Percentiles rank a stretch among this genome's conserved stretches.
These are phyloP conservation scores for Ganoderma boninense DNA, from an alignment of 1,284 basidiomycete genomes.

Conservation along the genomic window DNA sequence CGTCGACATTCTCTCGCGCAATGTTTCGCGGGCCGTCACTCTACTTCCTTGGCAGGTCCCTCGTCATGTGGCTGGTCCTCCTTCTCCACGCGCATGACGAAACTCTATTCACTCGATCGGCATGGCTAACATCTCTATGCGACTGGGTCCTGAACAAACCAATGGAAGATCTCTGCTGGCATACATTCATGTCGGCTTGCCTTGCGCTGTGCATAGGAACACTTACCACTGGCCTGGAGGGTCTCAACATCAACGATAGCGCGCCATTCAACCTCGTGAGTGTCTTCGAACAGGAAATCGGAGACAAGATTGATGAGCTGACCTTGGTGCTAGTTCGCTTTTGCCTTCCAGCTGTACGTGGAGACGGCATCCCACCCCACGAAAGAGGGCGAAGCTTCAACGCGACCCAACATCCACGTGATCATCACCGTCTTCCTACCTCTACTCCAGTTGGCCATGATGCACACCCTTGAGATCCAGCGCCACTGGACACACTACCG, in stretches of 20 bases:
- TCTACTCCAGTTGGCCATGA: slow-evolving; percentile 67
- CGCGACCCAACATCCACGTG: slow-evolving; percentile 74
- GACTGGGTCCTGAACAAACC: slow-evolving; percentile 57
- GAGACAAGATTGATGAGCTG: neutral
- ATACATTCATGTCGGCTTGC: slow-evolving; percentile 73
- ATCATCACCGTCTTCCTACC: slow-evolving; percentile 74
- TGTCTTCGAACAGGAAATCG: slow-evolving; percentile 14
- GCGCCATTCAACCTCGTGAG: slow-evolving; percentile 74
- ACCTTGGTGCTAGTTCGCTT: slow-evolving; percentile 61
- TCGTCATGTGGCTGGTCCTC: slow-evolving; percentile 63
- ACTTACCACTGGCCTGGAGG: slow-evolving; percentile 72
- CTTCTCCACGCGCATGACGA: slow-evolving; percentile 59
- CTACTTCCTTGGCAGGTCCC: slow-evolving; percentile 61
- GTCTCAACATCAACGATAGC: slow-evolving; percentile 56
- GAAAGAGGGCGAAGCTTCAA: slow-evolving; percentile 52
- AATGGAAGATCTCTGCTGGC: slow-evolving; percentile 75
- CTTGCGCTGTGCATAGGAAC: slow-evolving; percentile 68
- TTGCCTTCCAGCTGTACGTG: slow-evolving; percentile 76
- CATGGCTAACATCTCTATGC: slow-evolving; percentile 47
- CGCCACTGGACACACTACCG: slow-evolving; percentile 68
- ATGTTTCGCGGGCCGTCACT: slow-evolving; percentile 68
- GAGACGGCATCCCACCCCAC: slow-evolving; percentile 73
- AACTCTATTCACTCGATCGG: slow-evolving; percentile 46
- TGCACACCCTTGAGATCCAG: slow-evolving; percentile 69
- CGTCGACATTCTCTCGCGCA: slow-evolving; percentile 63